phyloP scores from a whole-genome alignment of 2,329 filamentous ascomycete species.

The Claviceps lovelessii region DNA sequence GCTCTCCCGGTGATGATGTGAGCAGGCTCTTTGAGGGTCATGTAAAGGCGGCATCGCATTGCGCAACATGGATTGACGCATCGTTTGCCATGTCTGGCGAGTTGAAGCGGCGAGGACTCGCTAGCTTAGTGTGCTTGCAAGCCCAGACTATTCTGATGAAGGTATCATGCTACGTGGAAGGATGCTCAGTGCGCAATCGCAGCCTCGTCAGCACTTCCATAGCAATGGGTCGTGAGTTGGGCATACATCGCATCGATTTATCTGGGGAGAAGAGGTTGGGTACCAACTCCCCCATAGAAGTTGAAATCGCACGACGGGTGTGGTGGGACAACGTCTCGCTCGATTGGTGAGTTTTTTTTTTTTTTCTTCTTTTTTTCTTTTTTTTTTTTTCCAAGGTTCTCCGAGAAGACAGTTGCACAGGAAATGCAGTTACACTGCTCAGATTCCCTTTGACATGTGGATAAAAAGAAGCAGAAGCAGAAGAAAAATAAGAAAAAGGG shows the following conservation, averaged over 20 bases:
- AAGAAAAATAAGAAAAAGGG: too few species aligned
- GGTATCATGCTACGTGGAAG: slow-evolving; percentile 3
- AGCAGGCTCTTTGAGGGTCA: slow-evolving; percentile 1
- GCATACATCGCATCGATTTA: slow-evolving; percentile 2
- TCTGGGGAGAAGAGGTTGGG: not conserved
- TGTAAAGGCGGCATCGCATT: slow-evolving; percentile 1
- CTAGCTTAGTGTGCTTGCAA: slow-evolving; percentile 2
- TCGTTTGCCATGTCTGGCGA: slow-evolving; percentile 3
- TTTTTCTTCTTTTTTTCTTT: not conserved
- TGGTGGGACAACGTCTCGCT: slow-evolving; percentile 4
- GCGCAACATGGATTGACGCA: slow-evolving; percentile 1
- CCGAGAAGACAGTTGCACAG: not conserved
- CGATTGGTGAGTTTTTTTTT: slow-evolving; percentile 1
- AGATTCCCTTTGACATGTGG: not conserved
- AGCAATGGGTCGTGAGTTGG: slow-evolving; percentile 4
- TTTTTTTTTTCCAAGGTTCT: not conserved
- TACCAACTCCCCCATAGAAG: not conserved
- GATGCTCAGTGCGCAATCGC: slow-evolving; percentile 3
- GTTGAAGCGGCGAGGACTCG: not conserved
- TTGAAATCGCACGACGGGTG: slow-evolving; percentile 1
- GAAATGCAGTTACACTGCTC: too few species aligned
- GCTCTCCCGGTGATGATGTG: not conserved
- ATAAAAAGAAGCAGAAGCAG: not conserved
- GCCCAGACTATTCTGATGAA: slow-evolving; percentile 1
- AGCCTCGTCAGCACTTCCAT: slow-evolving; percentile 1